phyloP scores from a whole-genome alignment of 2,329 filamentous ascomycete genomes.

The Allantophomopsis lycopodina region DNA sequence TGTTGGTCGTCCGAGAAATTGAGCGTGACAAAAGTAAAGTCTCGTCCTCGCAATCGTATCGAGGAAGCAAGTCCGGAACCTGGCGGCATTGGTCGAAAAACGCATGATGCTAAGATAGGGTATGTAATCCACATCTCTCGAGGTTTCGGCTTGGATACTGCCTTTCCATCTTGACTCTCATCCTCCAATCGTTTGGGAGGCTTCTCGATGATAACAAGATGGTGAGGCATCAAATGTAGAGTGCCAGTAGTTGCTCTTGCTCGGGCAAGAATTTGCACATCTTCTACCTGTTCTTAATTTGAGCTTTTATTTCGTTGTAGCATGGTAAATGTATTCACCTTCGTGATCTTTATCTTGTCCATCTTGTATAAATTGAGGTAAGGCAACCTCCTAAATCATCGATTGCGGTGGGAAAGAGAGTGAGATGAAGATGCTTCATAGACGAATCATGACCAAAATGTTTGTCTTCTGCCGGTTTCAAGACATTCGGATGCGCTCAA shows the following conservation, averaged over 20 bases:
- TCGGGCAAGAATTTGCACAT: slow-evolving; percentile 45
- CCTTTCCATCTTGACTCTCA: slow-evolving; percentile 4
- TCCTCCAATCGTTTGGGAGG: slow-evolving; percentile 18
- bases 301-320: not conserved
- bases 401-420: no score
- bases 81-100: slow-evolving; percentile 59
- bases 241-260: slow-evolving; percentile 42
- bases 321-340: slow-evolving; percentile 17
- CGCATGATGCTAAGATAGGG: slow-evolving; percentile 76
- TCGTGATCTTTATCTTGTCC: slow-evolving; percentile 31
- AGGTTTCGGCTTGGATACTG: slow-evolving; percentile 26
- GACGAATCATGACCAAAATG: no score
- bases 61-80: slow-evolving; percentile 60
- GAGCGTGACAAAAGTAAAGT: slow-evolving; percentile 89
- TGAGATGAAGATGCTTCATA: no score
- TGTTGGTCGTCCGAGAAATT: slow-evolving; percentile 64
- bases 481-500: no score
- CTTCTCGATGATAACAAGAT: slow-evolving; percentile 30
- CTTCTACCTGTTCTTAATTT: slow-evolving; percentile 32
- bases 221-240: slow-evolving; percentile 48
- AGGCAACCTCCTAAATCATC: no score
- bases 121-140: slow-evolving; percentile 89
- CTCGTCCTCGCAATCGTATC: slow-evolving; percentile 77
- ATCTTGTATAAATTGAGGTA: slow-evolving; percentile 9
- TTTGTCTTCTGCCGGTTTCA: no score